These are phyloP conservation scores for Phialophora macrospora DNA, from an alignment of 2,329 filamentous ascomycete species.

Conservation along the genomic window DNA sequence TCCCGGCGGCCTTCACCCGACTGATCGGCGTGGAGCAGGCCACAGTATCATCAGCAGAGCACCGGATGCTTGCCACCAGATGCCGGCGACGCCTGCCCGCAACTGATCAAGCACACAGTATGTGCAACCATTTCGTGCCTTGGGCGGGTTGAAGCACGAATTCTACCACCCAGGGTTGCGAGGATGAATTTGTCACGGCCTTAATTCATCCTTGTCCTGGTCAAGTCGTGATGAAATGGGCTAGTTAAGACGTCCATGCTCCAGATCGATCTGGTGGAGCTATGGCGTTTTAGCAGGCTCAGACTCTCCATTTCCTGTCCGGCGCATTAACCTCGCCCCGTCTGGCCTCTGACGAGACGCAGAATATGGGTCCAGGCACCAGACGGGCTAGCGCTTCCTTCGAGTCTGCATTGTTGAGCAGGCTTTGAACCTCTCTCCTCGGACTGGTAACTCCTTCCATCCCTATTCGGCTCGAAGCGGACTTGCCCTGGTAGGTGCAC, in stretches of 20 bases:
- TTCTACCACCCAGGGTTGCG: constrained; percentile 11
- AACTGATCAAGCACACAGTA: background rate
- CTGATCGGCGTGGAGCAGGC: background rate
- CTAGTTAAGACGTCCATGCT: constrained; percentile 22
- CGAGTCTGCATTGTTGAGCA: constrained; percentile 10
- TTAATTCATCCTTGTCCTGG: constrained; percentile 20
- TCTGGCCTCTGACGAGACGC: constrained; percentile 18
- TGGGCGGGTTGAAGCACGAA: background rate
- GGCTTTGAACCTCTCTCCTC: constrained; percentile 2
- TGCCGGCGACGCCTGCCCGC: background rate
- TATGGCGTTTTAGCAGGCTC: constrained; percentile 24
- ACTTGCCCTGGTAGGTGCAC: constrained; percentile 13
- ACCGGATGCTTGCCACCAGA: background rate
- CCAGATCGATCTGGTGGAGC: constrained; percentile 36
- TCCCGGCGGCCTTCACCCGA: background rate
- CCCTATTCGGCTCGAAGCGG: constrained; percentile 17
- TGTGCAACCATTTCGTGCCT: background rate
- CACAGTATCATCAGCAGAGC: background rate
- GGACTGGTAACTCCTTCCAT: constrained; percentile 9
- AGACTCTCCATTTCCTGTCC: constrained; percentile 26
- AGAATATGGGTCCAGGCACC: constrained; percentile 15
- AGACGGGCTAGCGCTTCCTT: constrained; percentile 17
- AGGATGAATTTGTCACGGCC: constrained; percentile 35
- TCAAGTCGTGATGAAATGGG: constrained; percentile 18
- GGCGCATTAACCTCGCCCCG: constrained; percentile 23